Percentiles rank a stretch among this genome's conserved stretches.
These are phyloP conservation scores for Lasiosphaeris hirsuta DNA, from an alignment of 495 filamentous ascomycete genomes.

Conservation along the genomic window DNA sequence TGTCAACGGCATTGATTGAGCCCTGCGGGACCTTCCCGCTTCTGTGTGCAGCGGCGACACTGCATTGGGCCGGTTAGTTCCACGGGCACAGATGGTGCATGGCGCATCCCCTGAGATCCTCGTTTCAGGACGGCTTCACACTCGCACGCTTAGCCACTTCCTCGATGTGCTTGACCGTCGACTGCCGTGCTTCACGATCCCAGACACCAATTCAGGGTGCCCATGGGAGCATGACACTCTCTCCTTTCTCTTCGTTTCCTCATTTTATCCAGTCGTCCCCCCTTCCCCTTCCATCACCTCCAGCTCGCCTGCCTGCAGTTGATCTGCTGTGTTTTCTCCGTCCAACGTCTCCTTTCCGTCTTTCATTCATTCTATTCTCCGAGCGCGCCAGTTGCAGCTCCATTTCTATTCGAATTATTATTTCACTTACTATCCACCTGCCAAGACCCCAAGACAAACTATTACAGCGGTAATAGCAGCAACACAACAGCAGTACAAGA, in stretches of 20 bases:
- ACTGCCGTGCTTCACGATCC: not conserved
- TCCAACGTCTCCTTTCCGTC: slow-evolving; percentile 1
- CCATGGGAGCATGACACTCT: slow-evolving; percentile 10
- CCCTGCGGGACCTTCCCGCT: not conserved
- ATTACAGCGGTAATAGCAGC: not conserved
- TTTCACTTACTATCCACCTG: not conserved
- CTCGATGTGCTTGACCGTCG: not conserved
- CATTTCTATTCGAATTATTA: not conserved
- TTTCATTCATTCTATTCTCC: slow-evolving; percentile 19
- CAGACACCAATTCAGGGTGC: slow-evolving; percentile 15
- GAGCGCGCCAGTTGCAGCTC: slow-evolving; percentile 24
- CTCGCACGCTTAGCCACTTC: slow-evolving; percentile 12
- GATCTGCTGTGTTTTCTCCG: slow-evolving; percentile 11
- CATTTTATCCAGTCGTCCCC: slow-evolving; percentile 14
- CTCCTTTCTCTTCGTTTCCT: slow-evolving; percentile 21
- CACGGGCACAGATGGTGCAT: slow-evolving; percentile 12
- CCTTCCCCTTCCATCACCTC: slow-evolving; percentile 19
- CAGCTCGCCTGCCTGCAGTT: slow-evolving; percentile 15
- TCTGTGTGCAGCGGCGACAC: not conserved
- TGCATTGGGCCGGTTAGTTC: slow-evolving; percentile 17
- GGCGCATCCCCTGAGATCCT: slow-evolving; percentile 11
- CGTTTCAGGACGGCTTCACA: slow-evolving; percentile 31
- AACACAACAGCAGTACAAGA: slow-evolving; percentile 7
- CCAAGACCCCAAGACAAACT: not conserved
- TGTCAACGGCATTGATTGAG: not conserved